phyloP scores from a whole-genome alignment of 345 rosid genomes.

The Euclidium syriacum region DNA sequence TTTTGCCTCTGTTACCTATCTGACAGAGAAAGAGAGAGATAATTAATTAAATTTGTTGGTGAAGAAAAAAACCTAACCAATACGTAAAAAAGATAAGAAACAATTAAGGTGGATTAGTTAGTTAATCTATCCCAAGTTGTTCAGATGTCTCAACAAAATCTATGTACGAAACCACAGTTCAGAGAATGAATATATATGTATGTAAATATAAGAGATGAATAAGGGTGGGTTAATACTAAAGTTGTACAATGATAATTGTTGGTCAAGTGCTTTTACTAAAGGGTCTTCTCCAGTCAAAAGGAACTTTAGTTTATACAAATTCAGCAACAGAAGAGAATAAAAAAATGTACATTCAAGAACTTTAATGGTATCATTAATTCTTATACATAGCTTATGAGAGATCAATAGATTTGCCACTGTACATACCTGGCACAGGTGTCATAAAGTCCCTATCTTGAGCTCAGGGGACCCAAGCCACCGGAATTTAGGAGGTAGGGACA shows the following conservation, averaged over 20 bases:
- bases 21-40: background rate
- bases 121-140: slow-evolving; percentile 29
- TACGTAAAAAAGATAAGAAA: slow-evolving; percentile 2
- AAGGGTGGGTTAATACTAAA: slow-evolving; percentile 13
- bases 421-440: too few species aligned
- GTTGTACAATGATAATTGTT: slow-evolving; percentile 17
- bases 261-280: slow-evolving; percentile 19
- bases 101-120: slow-evolving; percentile 28
- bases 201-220: too few species aligned
- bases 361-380: background rate
- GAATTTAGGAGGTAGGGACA: too few species aligned
- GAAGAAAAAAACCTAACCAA: slow-evolving; percentile 17
- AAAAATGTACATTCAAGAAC: background rate
- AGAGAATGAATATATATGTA: background rate
- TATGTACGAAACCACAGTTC: background rate
- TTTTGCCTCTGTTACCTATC: background rate
- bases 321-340: too few species aligned
- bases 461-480: too few species aligned
- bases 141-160: slow-evolving; percentile 17
- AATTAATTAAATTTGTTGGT: slow-evolving; percentile 7
- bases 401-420: too few species aligned
- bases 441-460: too few species aligned
- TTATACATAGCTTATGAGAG: too few species aligned
- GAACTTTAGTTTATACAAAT: background rate
- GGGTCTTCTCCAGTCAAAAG: slow-evolving; percentile 31